phyloP scores from a whole-genome alignment of 73 alveolate genomes.

The Paramecium tetraurelia region DNA sequence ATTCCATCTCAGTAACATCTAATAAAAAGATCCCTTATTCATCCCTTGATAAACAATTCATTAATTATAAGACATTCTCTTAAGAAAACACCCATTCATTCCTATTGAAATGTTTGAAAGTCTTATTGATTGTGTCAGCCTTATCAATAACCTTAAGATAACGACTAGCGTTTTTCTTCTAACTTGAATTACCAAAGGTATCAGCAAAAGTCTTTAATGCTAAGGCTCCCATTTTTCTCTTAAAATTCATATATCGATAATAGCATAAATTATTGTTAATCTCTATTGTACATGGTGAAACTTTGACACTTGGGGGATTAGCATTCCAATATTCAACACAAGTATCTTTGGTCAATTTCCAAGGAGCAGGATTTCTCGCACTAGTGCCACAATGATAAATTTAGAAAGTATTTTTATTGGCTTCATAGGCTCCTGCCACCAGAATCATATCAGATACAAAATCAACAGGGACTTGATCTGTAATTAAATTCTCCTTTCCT shows the following conservation, averaged over 20 bases:
- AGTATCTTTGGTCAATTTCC: conserved; percentile 65
- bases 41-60: not conserved
- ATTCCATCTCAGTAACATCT: conserved; percentile 34
- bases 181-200: not conserved
- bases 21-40: conserved; percentile 21
- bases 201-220: not conserved
- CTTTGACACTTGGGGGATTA: conserved; percentile 57
- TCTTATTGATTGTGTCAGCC: conserved; percentile 27
- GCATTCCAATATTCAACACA: conserved; percentile 61
- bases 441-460: conserved; percentile 74
- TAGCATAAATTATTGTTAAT: conserved; percentile 21
- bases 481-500: conserved; percentile 72
- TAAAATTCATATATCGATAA: not conserved
- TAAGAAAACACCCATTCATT: conserved; percentile 49
- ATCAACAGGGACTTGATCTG: conserved; percentile 91
- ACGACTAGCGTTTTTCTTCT: conserved; percentile 17
- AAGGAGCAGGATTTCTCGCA: conserved; percentile 73
- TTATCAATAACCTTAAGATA: conserved; percentile 36
- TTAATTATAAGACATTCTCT: not conserved
- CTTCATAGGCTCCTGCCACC: conserved; percentile 64
- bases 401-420: conserved; percentile 16
- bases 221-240: conserved; percentile 17
- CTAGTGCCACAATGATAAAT: conserved; percentile 80
- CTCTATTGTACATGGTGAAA: conserved; percentile 24
- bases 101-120: conserved; percentile 46